phyloP scores from a whole-genome alignment of 2,329 filamentous ascomycete species.

The Claviceps sp. region DNA sequence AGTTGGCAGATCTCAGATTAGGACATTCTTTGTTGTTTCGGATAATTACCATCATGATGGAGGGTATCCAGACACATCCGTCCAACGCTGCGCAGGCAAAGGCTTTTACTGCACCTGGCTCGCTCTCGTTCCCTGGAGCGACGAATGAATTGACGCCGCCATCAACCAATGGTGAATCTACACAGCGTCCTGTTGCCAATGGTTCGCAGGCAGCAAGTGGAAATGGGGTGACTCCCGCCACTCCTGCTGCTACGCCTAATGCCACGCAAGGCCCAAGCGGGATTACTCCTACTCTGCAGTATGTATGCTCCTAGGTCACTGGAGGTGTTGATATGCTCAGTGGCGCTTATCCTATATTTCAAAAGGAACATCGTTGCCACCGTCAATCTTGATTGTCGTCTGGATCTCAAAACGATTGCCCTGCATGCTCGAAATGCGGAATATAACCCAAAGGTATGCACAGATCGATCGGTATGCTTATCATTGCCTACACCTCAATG shows the following conservation, averaged over 20 bases:
- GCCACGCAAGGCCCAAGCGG: constrained; percentile 74
- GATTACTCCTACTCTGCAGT: constrained; percentile 89
- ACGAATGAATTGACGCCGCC: constrained; percentile 74
- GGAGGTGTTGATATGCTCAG: constrained; percentile 18
- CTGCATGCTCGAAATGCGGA: constrained; percentile 96
- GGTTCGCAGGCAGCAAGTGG: constrained; percentile 47
- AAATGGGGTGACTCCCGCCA: constrained; percentile 74
- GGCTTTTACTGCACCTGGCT: constrained; percentile 86
- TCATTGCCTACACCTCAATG: constrained; percentile 1
- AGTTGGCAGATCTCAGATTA: constrained; percentile 17
- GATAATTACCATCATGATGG: constrained; percentile 45
- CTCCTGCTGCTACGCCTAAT: constrained; percentile 82
- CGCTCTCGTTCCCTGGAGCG: constrained; percentile 80
- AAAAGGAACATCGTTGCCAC: constrained; percentile 98
- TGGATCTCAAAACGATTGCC: constrained; percentile 98
- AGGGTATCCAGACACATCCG: constrained; percentile 82
- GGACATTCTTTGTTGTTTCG: constrained; percentile 7
- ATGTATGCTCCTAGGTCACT: constrained; percentile 47
- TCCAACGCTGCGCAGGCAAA: constrained; percentile 85
- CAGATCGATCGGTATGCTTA: constrained; percentile 7
- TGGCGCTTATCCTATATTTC: constrained; percentile 37
- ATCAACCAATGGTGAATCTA: constrained; percentile 50
- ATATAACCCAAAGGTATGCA: constrained; percentile 87
- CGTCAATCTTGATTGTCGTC: constrained; percentile 91
- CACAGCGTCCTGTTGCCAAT: constrained; percentile 24